These are phyloP conservation scores for Sinapis alba DNA, from an alignment of 441 rosid genomes.

Conservation along the genomic window DNA sequence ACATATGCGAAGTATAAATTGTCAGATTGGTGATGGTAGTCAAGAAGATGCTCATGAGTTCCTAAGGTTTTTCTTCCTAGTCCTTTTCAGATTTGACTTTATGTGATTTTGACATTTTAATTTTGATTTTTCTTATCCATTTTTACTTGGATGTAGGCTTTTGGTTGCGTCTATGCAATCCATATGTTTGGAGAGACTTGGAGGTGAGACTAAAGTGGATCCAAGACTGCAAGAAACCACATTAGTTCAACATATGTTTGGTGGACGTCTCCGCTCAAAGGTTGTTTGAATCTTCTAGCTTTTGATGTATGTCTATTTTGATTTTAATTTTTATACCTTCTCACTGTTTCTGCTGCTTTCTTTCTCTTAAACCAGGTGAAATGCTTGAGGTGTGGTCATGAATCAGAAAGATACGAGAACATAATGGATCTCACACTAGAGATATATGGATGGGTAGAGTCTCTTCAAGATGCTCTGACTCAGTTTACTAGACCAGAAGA, in stretches of 20 bases:
- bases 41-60: conserved; percentile 96
- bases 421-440: conserved; percentile 90
- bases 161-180: conserved; percentile 83
- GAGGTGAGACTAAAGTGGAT: conserved; percentile 79
- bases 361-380: conserved; percentile 54
- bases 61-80: conserved; percentile 55
- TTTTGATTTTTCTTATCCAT: background rate
- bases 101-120: conserved; percentile 5
- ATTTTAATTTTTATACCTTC: background rate
- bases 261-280: conserved; percentile 82
- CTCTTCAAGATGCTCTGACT: conserved; percentile 81
- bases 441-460: conserved; percentile 85
- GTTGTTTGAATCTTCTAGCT: conserved; percentile 43
- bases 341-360: conserved; percentile 21
- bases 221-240: conserved; percentile 82
- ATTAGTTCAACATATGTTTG: conserved; percentile 79
- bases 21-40: conserved; percentile 84
- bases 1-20: conserved; percentile 64
- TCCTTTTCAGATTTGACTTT: conserved; percentile 18
- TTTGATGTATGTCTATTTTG: conserved; percentile 9
- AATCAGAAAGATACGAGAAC: conserved; percentile 81
- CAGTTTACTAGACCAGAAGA: conserved; percentile 85
- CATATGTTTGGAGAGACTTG: conserved; percentile 78
- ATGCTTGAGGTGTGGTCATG: conserved; percentile 77
- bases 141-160: conserved; percentile 50